Base-by-base conservation (phyloP, 2,329 filamentous ascomycete species). In the Bipolaris victoriae region DNA sequence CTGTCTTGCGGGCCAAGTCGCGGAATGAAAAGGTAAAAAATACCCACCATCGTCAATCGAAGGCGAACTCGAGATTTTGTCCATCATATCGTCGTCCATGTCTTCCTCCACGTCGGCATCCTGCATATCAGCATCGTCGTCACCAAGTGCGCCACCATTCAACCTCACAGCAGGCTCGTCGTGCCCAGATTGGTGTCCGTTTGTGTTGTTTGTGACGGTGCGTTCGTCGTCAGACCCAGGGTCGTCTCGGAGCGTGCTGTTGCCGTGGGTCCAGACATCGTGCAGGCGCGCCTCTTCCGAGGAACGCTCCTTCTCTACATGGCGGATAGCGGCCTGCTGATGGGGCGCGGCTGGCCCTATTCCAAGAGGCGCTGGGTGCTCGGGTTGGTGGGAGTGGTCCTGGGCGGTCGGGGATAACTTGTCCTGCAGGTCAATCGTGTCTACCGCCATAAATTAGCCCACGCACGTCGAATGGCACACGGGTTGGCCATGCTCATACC, bases 31-130 rank as follows among this genome's bases (percentile, higher is more conserved):
- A 73, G 74, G 72, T 65, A 76, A 70, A 79, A 77, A 79, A 80
- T 82, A 95, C 92, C 85, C 88, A 99, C 94, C 94, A 89, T 98
- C 94, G 83, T 96, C 92, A 78, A 99, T 99, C 69, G 94, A 98
- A 74, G 95, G 95, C 70, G 94, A 98, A 78, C 93, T 98, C 71
- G 94, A 98, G 66, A 99, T 97, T 79, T 95, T 95, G 81, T 98
- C 95, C 90, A 96, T 92, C 88, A 97, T 88, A 77, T 98, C 94
- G 78, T 97, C 88, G 72, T 96, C 92, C 76, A 92, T 80, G 69
- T 90, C 55, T 18, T 58, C 90, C 59, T 86, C 84, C 33, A 78
- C 80, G 61, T 91, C 86, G 46, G 83, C 90, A 68, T 89, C 88
- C 47, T 86, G 87, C 64, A 81, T 75, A 52, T 85, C 82, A 13